Evolutionary conservation across 2,329 filamentous ascomycete species (phyloP), one percentile per base, ranked within the genome.

Genomic region (Phaeosphaeria sp.): DNA sequence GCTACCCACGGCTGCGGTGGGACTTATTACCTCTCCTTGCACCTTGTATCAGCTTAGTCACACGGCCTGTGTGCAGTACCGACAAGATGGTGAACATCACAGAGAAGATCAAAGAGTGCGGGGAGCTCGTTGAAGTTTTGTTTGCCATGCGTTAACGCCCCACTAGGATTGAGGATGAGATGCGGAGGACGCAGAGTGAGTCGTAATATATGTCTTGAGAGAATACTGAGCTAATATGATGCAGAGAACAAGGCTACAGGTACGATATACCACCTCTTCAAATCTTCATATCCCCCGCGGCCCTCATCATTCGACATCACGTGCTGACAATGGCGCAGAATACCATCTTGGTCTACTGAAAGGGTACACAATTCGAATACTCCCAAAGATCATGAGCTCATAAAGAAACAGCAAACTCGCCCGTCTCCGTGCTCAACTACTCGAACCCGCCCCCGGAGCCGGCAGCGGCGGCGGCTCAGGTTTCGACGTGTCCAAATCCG

Each of bases 41-140:
- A 11, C 20, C 36, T 51, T 25, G 2, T 18, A 11, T 42, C 5
- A 6, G 17, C 21, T 25, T 20, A 30, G 5, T 30, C 18, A 48
- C 21, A 49, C 36, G 21, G 21, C 9, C n/a, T 17, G 44, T 46
- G 68, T 62, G 66, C 59, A 67, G 53, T 36, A 42, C 59, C 53
- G 75, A 51, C 71, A 81, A 74, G 73, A 99, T 99, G 95, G 95
- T 98, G 80, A 98, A 98, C 83, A 99, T 99, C 68, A 98, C 95
- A 66, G 96, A 99, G 55, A 98, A 97, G 86, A 99, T 99, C 83
- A 99, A 99, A 86, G 95, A 98, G 94, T 97, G 81, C 74, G 89
- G 44, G 56, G 47, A 48, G 48, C 50, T 18, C 50, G 60, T 13
- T 62, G 69, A 72, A 59, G 67, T 64, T 69, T 69, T 63, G 56